phyloP scores from a whole-genome alignment of 371 early-diverging fungal species.

The Rozella allomycis region DNA sequence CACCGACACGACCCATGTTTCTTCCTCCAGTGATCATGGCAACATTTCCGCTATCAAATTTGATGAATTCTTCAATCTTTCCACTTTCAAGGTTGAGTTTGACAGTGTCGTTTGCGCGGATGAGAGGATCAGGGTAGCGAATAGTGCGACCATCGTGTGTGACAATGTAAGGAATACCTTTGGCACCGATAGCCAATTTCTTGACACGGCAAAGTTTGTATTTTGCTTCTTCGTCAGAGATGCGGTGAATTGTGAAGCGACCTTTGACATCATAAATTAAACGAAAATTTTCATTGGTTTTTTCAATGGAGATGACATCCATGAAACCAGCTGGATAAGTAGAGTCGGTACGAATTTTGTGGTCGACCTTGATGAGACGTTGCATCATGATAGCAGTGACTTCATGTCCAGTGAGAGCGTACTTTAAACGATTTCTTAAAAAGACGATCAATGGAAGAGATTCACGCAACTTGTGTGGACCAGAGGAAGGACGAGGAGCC shows the following conservation, averaged over 20 bases:
- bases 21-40: slow-evolving; percentile 95
- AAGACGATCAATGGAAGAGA: slow-evolving; percentile 96
- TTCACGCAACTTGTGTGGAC: slow-evolving; percentile 98
- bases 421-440: slow-evolving; percentile 95
- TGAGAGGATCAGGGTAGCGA: slow-evolving; percentile 96
- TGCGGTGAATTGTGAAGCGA: slow-evolving; percentile 97
- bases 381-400: slow-evolving; percentile 89
- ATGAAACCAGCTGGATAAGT: slow-evolving; percentile 99
- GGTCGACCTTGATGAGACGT: slow-evolving; percentile 96
- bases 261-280: slow-evolving; percentile 96
- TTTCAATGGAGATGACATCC: slow-evolving; percentile 96
- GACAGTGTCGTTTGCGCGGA: slow-evolving; percentile 97
- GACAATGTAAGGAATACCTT: slow-evolving; percentile 86
- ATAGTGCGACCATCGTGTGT: slow-evolving; percentile 99
- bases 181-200: slow-evolving; percentile 75
- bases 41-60: slow-evolving; percentile 89
- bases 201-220: slow-evolving; percentile 98
- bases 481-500: slow-evolving; percentile 94
- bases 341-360: slow-evolving; percentile 92
- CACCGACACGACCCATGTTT: slow-evolving; percentile 98
- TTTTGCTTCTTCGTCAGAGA: slow-evolving; percentile 93
- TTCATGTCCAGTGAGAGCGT: slow-evolving; percentile 95
- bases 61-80: slow-evolving; percentile 82
- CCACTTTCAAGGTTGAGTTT: slow-evolving; percentile 83
- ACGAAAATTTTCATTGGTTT: slow-evolving; percentile 98